Evolutionary conservation across 306 rosid genomes (phyloP).

Genomic region (Carpinus viminea): DNA sequence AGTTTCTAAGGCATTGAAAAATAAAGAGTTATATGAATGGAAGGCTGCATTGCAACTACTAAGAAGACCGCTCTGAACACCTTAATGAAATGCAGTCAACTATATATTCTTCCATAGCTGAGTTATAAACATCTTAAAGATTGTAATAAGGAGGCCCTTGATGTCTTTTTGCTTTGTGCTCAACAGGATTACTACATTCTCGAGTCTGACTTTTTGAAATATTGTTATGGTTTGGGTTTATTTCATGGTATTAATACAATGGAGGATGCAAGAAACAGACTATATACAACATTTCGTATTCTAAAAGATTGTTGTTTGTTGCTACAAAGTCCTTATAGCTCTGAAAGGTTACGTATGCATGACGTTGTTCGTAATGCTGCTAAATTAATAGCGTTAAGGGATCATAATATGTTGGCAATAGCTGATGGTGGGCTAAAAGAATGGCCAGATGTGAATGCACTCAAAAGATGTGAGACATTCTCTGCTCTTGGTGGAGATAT

Average conservation of each 20-base stretch:
- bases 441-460: too few species aligned
- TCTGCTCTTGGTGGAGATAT: accelerated
- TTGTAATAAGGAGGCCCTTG: conserved; percentile 3
- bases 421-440: too few species aligned
- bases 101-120: conserved; percentile 19
- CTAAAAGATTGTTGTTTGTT: conserved; percentile 1
- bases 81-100: neutral
- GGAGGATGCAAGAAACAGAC: conserved; percentile 4
- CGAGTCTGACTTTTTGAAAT: conserved; percentile 8
- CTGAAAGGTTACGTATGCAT: neutral
- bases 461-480: neutral
- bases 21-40: neutral
- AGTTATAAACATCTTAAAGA: conserved; percentile 28
- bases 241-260: neutral
- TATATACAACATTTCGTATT: neutral
- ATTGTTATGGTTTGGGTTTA: conserved; percentile 24
- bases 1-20: too few species aligned
- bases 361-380: conserved; percentile 14
- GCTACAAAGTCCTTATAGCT: neutral
- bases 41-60: neutral
- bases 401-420: neutral
- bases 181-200: neutral
- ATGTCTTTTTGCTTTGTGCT: conserved; percentile 35
- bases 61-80: too few species aligned
- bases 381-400: neutral